Evolutionary conservation across 108 stramenopile genomes (phyloP).

Genomic region (Nannochloropsis gaditana): DNA sequence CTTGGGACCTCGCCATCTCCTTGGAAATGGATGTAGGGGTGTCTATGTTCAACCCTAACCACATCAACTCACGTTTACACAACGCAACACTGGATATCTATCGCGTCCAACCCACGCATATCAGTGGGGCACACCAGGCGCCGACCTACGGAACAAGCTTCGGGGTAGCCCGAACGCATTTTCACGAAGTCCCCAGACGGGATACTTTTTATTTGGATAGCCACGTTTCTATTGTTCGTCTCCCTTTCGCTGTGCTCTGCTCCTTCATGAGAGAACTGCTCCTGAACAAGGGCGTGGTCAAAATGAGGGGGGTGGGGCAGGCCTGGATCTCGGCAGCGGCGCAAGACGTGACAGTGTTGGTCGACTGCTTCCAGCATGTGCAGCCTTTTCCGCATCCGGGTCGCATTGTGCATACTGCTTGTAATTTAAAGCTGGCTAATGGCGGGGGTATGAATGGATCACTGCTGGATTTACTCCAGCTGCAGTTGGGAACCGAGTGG

Average conservation of each 20-base stretch:
- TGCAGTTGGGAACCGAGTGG: slow-evolving; percentile 7
- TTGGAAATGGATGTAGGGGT: slow-evolving; percentile 20
- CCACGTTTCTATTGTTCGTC: not conserved
- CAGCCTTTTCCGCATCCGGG: slow-evolving; percentile 3
- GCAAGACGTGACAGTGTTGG: slow-evolving; percentile 17
- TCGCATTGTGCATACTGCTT: not conserved
- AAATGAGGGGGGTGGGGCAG: not conserved
- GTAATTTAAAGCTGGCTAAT: not conserved
- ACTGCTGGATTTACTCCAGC: slow-evolving; percentile 11
- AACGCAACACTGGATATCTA: slow-evolving; percentile 1
- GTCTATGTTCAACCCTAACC: slow-evolving; percentile 18
- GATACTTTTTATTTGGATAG: slow-evolving; percentile 3
- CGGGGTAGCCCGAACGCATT: not conserved
- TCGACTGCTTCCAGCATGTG: slow-evolving; percentile 3
- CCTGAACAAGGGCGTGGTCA: not conserved
- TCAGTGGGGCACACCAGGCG: slow-evolving; percentile 10
- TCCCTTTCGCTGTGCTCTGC: not conserved
- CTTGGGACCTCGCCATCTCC: not conserved
- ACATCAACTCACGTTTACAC: not conserved
- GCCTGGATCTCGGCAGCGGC: not conserved
- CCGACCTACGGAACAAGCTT: not conserved
- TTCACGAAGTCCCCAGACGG: not conserved
- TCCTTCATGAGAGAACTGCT: not conserved
- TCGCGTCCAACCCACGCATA: not conserved
- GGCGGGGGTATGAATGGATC: slow-evolving; percentile 9